Conservation (phyloP, 208 protist genomes). For the Leishmania guyanensis region DNA sequence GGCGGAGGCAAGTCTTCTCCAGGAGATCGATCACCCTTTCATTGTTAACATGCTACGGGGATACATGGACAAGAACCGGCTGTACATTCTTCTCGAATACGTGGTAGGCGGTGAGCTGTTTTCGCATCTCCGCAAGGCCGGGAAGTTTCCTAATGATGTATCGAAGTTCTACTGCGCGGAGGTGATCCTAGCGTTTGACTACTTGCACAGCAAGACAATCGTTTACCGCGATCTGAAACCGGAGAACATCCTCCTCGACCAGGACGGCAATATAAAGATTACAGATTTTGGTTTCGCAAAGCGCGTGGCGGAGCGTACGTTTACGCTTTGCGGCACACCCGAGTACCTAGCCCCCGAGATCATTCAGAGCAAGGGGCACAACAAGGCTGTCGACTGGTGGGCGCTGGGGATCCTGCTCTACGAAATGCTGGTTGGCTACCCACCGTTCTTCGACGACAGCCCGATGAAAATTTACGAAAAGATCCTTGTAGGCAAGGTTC, state of each 20-base stretch:
- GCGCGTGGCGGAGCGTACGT: slow-evolving; percentile 77
- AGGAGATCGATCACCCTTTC: slow-evolving; percentile 93
- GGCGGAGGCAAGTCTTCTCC: slow-evolving; percentile 94
- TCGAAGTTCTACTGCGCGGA: slow-evolving; percentile 94
- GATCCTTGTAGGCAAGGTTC: slow-evolving; percentile 81
- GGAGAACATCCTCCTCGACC: slow-evolving; percentile 86
- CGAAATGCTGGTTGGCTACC: slow-evolving; percentile 91
- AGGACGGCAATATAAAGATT: slow-evolving; percentile 86
- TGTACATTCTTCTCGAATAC: slow-evolving; percentile 96
- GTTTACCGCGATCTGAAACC: slow-evolving; percentile 91
- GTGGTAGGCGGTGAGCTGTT: slow-evolving; percentile 93
- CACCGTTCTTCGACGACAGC: slow-evolving; percentile 93
- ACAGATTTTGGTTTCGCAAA: slow-evolving; percentile 92
- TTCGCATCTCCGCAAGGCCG: slow-evolving; percentile 90
- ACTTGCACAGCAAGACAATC: slow-evolving; percentile 83
- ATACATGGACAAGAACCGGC: slow-evolving; percentile 94
- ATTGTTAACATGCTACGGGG: slow-evolving; percentile 95
- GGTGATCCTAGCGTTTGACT: slow-evolving; percentile 83
- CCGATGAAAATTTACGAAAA: slow-evolving; percentile 93
- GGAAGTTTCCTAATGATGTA: slow-evolving; percentile 91
- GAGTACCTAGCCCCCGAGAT: slow-evolving; percentile 90
- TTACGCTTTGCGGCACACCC: slow-evolving; percentile 84
- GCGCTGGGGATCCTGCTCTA: slow-evolving; percentile 91
- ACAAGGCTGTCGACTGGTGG: slow-evolving; percentile 91
- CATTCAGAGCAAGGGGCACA: slow-evolving; percentile 83